phyloP scores from a whole-genome alignment of 2,329 filamentous ascomycete genomes.

The Ceratocystis smalleyi region DNA sequence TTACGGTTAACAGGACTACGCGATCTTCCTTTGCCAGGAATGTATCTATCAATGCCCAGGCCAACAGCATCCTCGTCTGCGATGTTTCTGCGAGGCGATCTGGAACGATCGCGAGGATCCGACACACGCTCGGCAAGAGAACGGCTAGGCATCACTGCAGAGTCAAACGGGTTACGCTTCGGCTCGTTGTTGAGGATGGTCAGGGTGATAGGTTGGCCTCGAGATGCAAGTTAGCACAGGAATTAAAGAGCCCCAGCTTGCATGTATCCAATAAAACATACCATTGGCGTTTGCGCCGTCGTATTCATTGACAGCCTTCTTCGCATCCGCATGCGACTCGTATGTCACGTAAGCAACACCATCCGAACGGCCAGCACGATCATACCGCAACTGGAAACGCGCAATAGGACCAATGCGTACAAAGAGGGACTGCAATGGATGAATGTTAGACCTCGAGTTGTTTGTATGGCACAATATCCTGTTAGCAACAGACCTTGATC shows the following conservation, averaged over 20 bases:
- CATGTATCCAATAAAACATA: constrained; percentile 22
- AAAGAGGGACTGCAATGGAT: constrained; percentile 38
- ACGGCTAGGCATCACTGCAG: constrained; percentile 38
- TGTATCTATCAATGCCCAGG: constrained; percentile 62
- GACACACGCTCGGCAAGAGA: constrained; percentile 48
- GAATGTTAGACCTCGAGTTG: background rate
- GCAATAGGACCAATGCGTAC: constrained; percentile 56
- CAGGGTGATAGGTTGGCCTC: constrained; percentile 66
- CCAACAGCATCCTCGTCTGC: constrained; percentile 44
- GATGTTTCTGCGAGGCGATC: constrained; percentile 33
- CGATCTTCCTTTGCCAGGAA: constrained; percentile 46
- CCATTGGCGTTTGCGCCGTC: constrained; percentile 83
- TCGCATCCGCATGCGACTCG: constrained; percentile 52
- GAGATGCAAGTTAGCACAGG: background rate
- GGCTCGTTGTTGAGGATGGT: constrained; percentile 42
- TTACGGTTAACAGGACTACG: constrained; percentile 35
- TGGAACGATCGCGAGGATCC: constrained; percentile 46
- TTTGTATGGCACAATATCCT: background rate
- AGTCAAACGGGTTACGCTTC: constrained; percentile 41
- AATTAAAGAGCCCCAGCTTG: background rate
- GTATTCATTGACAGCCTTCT: constrained; percentile 60
- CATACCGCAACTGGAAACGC: constrained; percentile 60
- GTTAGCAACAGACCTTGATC: constrained; percentile 43
- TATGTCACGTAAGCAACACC: constrained; percentile 77
- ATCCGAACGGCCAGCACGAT: constrained; percentile 75